Base-by-base conservation (phyloP, 768 basidiomycete genomes). In the Symmetrospora coprosmae region DNA sequence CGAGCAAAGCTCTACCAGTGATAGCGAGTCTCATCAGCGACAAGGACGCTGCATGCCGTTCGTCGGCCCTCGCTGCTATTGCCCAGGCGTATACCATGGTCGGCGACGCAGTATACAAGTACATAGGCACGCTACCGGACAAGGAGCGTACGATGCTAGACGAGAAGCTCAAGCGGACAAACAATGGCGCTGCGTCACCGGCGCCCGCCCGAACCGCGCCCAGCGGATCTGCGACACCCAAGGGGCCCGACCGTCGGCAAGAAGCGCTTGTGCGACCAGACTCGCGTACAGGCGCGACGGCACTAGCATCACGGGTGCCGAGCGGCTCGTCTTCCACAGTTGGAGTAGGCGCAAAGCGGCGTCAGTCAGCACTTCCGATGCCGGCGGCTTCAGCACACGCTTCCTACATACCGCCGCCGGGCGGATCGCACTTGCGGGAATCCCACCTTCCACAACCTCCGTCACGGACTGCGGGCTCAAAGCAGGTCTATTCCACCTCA, bases 131-230 rank as follows among this genome's bases (percentile, higher is more conserved):
- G 8, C 74, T 94, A 28, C 79, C 83, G 43, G 75, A 85, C 4
- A 92, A 92, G 71, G 89, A 91, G 69, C 89, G 86, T 69, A 88
- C 87, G 8, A 87, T 90, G 68, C 78, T 94, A 30, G 89, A 92
- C 72, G 90, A 91, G 69, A 80, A 87, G 7, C 74, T 94, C 28
- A 71, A 71, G 64, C 67, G 67, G 0, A 66, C 66, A 0, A 45
- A 61, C 2, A 55, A 41, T 46, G 65, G 56, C 30, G 52, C 25
- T 28, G 37, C 60, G 0, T 61, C 66, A 19, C 51, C 64, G 0
- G 55, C 63, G 1, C 43, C 66, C 0, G 34, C 53, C 2, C 56
- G 62, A 1, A 33, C 40, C 4, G 39, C 48, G 1, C 35, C 59
- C 0, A 2, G 49, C 9, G 19, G 43, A 50, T 8, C 7, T 19